Conservation (phyloP, 163 green algal species). For the Coccomyxa subellipsoidea region DNA sequence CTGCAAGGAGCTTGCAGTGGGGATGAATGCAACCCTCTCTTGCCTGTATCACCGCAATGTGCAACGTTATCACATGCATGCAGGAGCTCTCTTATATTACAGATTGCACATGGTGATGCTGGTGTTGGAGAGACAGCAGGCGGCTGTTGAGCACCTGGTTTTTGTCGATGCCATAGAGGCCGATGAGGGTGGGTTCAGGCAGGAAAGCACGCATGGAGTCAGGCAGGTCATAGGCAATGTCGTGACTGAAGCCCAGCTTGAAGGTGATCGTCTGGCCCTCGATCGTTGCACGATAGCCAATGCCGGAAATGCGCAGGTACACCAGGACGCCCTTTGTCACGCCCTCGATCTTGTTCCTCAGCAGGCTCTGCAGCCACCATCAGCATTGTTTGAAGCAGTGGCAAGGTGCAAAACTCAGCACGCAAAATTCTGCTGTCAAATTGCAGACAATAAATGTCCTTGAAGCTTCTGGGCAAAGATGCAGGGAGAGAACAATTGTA, state of each 20-base stretch:
- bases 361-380: not conserved
- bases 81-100: too few relatives aligned
- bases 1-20: too few relatives aligned
- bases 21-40: too few relatives aligned
- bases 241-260: constrained; percentile 26
- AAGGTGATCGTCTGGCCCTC: constrained; percentile 8
- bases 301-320: constrained; percentile 18
- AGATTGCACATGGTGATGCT: too few relatives aligned
- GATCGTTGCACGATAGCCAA: constrained; percentile 16
- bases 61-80: too few relatives aligned
- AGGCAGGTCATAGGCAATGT: constrained; percentile 15
- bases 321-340: constrained; percentile 18
- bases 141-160: constrained; percentile 20
- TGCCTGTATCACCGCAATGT: too few relatives aligned
- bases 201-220: constrained; percentile 15
- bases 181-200: constrained; percentile 19
- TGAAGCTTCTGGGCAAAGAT: not conserved
- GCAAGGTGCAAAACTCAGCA: too few relatives aligned
- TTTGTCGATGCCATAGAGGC: constrained; percentile 22
- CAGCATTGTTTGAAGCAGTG: too few relatives aligned
- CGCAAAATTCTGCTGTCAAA: too few relatives aligned
- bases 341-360: constrained; percentile 20
- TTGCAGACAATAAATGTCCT: too few relatives aligned
- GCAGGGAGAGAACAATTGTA: not conserved
- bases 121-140: not conserved